phyloP scores from a whole-genome alignment of 192 early-diverging fungal species.

The Rhizophlyctis rosea region DNA sequence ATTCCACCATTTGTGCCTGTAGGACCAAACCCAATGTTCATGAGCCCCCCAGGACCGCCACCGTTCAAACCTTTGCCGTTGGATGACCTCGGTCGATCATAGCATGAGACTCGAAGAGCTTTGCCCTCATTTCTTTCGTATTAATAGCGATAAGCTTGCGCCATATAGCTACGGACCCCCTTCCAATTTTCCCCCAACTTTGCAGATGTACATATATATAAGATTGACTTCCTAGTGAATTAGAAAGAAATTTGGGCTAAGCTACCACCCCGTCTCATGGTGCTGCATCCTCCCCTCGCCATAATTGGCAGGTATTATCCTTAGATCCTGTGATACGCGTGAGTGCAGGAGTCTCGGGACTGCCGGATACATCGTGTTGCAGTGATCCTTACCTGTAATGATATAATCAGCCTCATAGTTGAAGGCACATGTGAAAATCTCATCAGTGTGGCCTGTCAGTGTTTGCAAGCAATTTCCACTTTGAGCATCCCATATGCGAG shows the following conservation, averaged over 20 bases:
- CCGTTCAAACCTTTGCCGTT: neutral
- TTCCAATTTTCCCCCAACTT: too few relatives aligned
- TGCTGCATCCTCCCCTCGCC: slow-evolving; percentile 10
- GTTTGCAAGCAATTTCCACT: slow-evolving; percentile 30
- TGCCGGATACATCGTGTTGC: too few relatives aligned
- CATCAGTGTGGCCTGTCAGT: slow-evolving; percentile 44
- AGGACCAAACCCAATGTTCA: neutral
- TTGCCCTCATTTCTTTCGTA: too few relatives aligned
- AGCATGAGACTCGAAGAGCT: too few relatives aligned
- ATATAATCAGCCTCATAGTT: slow-evolving; percentile 46
- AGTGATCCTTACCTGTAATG: slow-evolving; percentile 36
- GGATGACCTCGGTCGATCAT: neutral
- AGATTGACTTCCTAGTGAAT: too few relatives aligned
- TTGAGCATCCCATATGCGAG: slow-evolving; percentile 35
- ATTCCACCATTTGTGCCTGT: neutral
- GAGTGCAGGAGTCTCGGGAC: neutral
- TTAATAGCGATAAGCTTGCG: too few relatives aligned
- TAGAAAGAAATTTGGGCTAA: too few relatives aligned
- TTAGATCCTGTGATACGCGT: slow-evolving; percentile 31
- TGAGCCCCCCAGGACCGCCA: neutral
- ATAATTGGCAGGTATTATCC: slow-evolving; percentile 40
- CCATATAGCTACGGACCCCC: too few relatives aligned
- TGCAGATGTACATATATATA: too few relatives aligned
- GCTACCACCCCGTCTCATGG: too few relatives aligned
- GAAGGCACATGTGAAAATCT: slow-evolving; percentile 47